Percentiles rank a stretch among this genome's conserved stretches.
Conservation (phyloP, 1,284 basidiomycete species). For the Coniferiporia sulphurascens region DNA sequence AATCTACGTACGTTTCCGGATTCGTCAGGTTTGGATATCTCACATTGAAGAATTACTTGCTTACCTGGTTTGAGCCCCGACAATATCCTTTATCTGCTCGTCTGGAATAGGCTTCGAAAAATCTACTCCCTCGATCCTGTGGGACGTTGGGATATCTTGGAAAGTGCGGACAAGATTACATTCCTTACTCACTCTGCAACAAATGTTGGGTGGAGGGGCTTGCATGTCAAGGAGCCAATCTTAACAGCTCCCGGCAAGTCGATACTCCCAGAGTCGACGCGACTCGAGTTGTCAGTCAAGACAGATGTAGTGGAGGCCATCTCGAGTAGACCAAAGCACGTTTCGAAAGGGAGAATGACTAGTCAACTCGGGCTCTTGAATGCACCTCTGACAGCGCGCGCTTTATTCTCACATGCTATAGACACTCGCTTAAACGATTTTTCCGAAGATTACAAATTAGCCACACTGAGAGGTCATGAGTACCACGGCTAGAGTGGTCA, state of each 20-base stretch:
- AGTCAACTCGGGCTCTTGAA: too few relatives aligned
- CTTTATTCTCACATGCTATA: too few relatives aligned
- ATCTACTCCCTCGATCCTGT: conserved; percentile 22
- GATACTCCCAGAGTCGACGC: neutral
- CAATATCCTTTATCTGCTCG: conserved; percentile 15
- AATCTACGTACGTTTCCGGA: conserved; percentile 16
- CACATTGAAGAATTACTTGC: neutral
- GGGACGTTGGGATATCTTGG: neutral
- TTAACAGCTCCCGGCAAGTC: conserved; percentile 6
- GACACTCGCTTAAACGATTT: too few relatives aligned
- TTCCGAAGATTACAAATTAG: too few relatives aligned
- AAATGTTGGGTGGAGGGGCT: conserved; percentile 22
- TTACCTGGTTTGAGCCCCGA: conserved; percentile 18
- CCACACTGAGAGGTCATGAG: too few relatives aligned
- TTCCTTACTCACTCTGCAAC: conserved; percentile 21
- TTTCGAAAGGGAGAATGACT: too few relatives aligned
- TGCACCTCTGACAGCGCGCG: too few relatives aligned
- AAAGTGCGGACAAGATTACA: neutral
- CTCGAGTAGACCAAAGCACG: too few relatives aligned
- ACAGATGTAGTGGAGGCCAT: neutral
- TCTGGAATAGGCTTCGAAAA: conserved; percentile 20
- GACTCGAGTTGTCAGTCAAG: neutral
- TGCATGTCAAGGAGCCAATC: conserved; percentile 21
- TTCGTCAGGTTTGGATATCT: neutral
- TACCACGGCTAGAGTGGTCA: too few relatives aligned